Conservation (phyloP, 1,284 basidiomycete species). For the Austropuccinia psidii region DNA sequence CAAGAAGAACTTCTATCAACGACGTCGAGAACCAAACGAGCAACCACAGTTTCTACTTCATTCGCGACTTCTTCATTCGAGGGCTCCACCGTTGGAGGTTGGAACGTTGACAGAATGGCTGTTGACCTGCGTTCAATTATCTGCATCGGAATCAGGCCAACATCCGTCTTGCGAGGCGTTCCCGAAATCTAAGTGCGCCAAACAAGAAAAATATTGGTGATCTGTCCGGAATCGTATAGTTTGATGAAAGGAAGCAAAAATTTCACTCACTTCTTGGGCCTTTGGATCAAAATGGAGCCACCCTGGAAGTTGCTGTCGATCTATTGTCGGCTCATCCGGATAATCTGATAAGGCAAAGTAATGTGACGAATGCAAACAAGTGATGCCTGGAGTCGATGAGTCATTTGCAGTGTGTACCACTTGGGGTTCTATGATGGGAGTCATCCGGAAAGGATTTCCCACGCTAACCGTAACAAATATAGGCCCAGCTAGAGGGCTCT, state of each 20-base stretch:
- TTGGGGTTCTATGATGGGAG: constrained; percentile 22
- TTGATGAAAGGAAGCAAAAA: background rate
- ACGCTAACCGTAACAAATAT: constrained; percentile 4
- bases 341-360: constrained; percentile 26
- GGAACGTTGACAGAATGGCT: too few relatives aligned
- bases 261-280: constrained; percentile 15
- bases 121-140: constrained; percentile 25
- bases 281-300: constrained; percentile 36
- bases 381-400: background rate
- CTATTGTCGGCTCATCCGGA: background rate
- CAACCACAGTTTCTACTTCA: constrained; percentile 18
- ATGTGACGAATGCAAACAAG: background rate
- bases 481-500: too few relatives aligned
- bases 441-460: constrained; percentile 36
- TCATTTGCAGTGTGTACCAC: too few relatives aligned
- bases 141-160: constrained; percentile 27
- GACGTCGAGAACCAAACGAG: constrained; percentile 28
- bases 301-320: constrained; percentile 31
- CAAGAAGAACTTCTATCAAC: constrained; percentile 21
- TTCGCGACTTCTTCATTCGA: background rate
- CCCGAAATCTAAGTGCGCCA: constrained; percentile 37
- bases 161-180: constrained; percentile 27
- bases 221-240: background rate
- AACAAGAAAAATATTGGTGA: too few relatives aligned
- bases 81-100: background rate